Percentiles rank a stretch among this genome's conserved stretches.
Evolutionary conservation across 2,329 filamentous ascomycete species (phyloP).

Genomic region (Cytospora paraplurivora): DNA sequence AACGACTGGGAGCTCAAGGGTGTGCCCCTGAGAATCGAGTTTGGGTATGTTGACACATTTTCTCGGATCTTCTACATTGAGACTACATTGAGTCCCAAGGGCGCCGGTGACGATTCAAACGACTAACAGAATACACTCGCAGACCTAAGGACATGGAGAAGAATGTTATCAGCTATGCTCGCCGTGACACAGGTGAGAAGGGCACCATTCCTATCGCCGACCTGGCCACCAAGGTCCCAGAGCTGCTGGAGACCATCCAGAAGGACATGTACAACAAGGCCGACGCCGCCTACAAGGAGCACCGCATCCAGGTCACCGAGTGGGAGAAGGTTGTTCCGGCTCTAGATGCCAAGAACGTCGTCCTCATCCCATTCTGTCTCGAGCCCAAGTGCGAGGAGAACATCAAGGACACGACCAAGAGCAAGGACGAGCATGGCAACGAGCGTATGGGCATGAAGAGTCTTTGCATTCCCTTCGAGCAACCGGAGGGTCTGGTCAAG

Average conservation of each 20-base stretch:
- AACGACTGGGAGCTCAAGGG: constrained; percentile 98
- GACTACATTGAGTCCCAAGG: not conserved
- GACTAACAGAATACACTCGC: constrained; percentile 1
- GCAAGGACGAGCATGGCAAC: constrained; percentile 49
- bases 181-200: constrained; percentile 87
- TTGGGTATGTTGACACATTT: constrained; percentile 84
- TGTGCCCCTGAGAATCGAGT: constrained; percentile 90
- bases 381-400: constrained; percentile 83
- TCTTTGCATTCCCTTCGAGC: constrained; percentile 76
- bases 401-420: constrained; percentile 87
- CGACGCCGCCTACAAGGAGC: constrained; percentile 73
- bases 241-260: constrained; percentile 88
- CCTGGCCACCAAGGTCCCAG: constrained; percentile 71
- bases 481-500: constrained; percentile 76
- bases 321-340: constrained; percentile 93
- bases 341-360: constrained; percentile 88
- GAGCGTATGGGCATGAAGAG: constrained; percentile 69
- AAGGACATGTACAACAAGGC: constrained; percentile 77
- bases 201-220: constrained; percentile 75
- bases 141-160: constrained; percentile 54
- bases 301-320: constrained; percentile 78
- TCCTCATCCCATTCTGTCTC: constrained; percentile 88
- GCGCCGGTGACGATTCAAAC: not conserved
- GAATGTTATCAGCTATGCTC: constrained; percentile 73
- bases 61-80: not conserved